Base-by-base conservation (phyloP, 495 filamentous ascomycete species). In the Paragyromitra xinjiangensis region DNA sequence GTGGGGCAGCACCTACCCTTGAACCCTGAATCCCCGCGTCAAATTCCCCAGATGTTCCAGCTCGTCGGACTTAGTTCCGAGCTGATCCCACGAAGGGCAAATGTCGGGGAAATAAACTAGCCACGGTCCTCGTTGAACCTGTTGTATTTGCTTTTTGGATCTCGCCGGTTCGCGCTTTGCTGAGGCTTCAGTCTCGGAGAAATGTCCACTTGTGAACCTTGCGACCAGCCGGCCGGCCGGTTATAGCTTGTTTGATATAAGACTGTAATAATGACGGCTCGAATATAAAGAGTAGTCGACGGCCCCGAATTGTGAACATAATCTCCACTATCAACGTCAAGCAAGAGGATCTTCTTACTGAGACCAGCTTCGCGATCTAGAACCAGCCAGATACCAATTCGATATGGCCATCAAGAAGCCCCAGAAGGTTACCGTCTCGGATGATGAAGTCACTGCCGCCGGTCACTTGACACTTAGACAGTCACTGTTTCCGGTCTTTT, bases 391-490 rank as follows among this genome's bases (percentile, higher is more conserved):
- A 66, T 50, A 51, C 24, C 40, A 53, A 6, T 12, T 64, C 59
- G 19, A 42, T 24, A 73, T 74, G 71, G 71, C 71, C 19, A 40
- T 74, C 53, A 67, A 68, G 53, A 74, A 68, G 19, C 56, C 71
- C 1, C 58, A 64, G 22, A 83, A 80, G 42, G 66, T 87, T 69
- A 82, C 81, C 69, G 83, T 84, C 53, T 77, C 68, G 7, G 84
- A 90, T 77, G 83, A 86, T 65, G 83, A 84, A 80, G 86, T 84
- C 22, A 91, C 89, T 3, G 85, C 84, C 3, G 88, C 89, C 0
- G 87, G 87, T 16, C 87, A 88, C 48, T 83, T 91, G 42, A 91
- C 89, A 9, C 80, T 91, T 24, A 84, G 89, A 19, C 86, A 89
- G 80, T 89, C 87, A 69, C 78, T 90, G 84, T 71, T 86, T 84